Conservation (phyloP, 129 eudicot genomes). For the Chrysanthemum lavandulifolium region DNA sequence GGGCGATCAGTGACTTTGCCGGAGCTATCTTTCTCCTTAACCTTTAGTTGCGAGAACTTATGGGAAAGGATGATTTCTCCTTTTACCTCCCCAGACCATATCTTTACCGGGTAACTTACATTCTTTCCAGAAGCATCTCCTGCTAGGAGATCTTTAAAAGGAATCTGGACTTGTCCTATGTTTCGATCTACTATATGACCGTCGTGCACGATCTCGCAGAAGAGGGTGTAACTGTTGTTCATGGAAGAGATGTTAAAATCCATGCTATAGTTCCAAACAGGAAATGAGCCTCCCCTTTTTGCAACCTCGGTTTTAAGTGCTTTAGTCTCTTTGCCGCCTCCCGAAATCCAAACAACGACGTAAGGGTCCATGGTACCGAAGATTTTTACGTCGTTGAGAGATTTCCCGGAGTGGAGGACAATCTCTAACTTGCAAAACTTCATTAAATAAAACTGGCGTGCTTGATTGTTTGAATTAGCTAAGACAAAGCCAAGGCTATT, state of each 20-base stretch:
- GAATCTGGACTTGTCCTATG: slow-evolving; percentile 4
- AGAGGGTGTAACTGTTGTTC: neutral
- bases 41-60: neutral
- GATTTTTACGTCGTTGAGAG: neutral
- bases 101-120: neutral
- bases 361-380: slow-evolving; percentile 12
- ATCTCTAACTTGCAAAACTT: neutral
- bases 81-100: neutral
- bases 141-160: slow-evolving; percentile 12
- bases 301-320: neutral
- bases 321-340: neutral
- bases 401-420: neutral
- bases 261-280: slow-evolving; percentile 1
- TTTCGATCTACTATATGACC: neutral
- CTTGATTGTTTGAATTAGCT: no score
- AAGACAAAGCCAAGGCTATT: no score
- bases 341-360: slow-evolving; percentile 4
- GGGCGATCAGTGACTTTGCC: neutral
- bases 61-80: slow-evolving; percentile 10
- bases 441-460: neutral
- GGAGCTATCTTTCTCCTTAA: neutral
- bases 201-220: slow-evolving; percentile 7
- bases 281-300: neutral
- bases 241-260: neutral
- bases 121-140: neutral